phyloP scores from a whole-genome alignment of 768 basidiomycete genomes.

The Phlebiopsis flavidoalba region DNA sequence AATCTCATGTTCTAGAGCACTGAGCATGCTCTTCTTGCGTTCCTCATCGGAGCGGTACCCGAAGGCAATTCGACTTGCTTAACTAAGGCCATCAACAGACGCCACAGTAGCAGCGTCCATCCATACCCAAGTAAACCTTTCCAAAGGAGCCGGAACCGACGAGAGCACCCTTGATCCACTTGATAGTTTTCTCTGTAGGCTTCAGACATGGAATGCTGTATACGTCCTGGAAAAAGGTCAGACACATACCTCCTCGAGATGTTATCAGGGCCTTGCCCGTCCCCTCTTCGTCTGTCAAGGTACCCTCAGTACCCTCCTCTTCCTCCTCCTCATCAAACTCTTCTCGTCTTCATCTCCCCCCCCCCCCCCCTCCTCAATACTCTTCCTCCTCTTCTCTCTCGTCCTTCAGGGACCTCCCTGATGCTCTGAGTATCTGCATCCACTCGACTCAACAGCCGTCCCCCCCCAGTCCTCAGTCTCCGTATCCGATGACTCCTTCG shows the following conservation, averaged over 20 bases:
- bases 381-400: conserved; percentile 43
- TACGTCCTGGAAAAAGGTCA: neutral
- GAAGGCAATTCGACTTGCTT: conserved; percentile 94
- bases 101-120: conserved; percentile 85
- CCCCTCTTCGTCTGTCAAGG: conserved; percentile 40
- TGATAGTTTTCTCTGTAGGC: conserved; percentile 56
- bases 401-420: conserved; percentile 27
- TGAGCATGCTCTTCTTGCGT: conserved; percentile 90
- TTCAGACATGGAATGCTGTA: neutral
- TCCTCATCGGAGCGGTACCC: conserved; percentile 80
- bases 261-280: conserved; percentile 47
- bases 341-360: conserved; percentile 41
- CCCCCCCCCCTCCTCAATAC: conserved; percentile 43
- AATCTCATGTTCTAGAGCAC: conserved; percentile 89
- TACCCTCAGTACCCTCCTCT: conserved; percentile 35
- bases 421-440: conserved; percentile 29
- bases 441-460: conserved; percentile 60
- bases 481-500: conserved; percentile 36
- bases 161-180: conserved; percentile 96
- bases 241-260: conserved; percentile 44
- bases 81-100: conserved; percentile 93
- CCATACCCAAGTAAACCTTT: conserved; percentile 93
- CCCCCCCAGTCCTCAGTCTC: conserved; percentile 63
- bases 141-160: conserved; percentile 95
- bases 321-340: conserved; percentile 29